Evolutionary conservation across 2,329 filamentous ascomycete species (phyloP), one percentile per base, ranked within the genome.

Genomic region (Clonostachys byssicola): DNA sequence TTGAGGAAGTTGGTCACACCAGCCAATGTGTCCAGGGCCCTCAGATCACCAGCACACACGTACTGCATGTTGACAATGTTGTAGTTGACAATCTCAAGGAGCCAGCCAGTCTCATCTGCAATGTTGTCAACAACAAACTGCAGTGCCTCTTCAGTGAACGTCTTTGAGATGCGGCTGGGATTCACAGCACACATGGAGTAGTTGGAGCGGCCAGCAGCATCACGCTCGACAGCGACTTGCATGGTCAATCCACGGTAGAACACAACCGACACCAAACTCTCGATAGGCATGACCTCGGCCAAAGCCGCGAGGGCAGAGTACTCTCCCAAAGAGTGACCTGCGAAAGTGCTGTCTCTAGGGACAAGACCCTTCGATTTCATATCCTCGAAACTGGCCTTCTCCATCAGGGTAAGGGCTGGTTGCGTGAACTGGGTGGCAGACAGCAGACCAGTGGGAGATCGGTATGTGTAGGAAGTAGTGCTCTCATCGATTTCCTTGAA

Each of bases 181-280:
- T 99, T 99, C 70, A 99, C 92, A 48, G 94, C 94, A 68, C 92
- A 96, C 94, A 99, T 99, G 52, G 89, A 92, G 78, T 99, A 99
- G 78, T 97, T 97, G 57, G 92, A 96, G 48, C 94, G 88, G 36
- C 94, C 94, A 54, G 83, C 77, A 49, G 86, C 92, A 66, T 99
- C 94, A 65, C 94, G 91, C 75, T 97, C 94, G 54, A 99, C 94
- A 20, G 94, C 94, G 43, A 99, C 94, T 72, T 99, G 94, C 94
- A 99, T 99, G 18, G 94, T 99, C 61, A 99, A 76, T 62, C 94
- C 94, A 68, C 94, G 91, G 76, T 99, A 99, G 80, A 99, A 99
- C 47, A 99, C 95, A 42, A 99, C 94, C 0, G 94, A 97, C 3
- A 99, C 94, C 67, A 99, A 78, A 57, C 88, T 94, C 77, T 99